Evolutionary conservation across 2,329 filamentous ascomycete genomes (phyloP), one percentile per base, ranked within the genome.

Genomic region (Tolypocladium capitatum): DNA sequence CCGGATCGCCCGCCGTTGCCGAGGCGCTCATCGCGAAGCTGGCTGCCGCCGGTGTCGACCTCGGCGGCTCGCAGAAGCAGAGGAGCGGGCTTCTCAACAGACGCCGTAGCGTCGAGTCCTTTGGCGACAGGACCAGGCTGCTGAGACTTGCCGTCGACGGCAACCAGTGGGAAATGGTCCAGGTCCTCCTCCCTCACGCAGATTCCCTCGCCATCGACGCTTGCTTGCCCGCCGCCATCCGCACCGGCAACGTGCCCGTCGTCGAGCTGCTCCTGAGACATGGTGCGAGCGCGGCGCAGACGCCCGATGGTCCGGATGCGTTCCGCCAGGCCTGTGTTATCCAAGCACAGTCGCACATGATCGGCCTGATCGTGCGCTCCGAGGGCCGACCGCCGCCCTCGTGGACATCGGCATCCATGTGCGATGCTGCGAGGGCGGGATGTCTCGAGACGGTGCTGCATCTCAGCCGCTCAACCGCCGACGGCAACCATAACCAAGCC

Each of bases 1-100:
- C 60, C 16, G 75, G 75, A 13, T 69, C 73, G 0, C 68, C 76
- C 0, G 76, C 72, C 9, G 70, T 80, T 5, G 76, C 74, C n/a
- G 73, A 79, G 55, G 73, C 72, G 0, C 65, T 80, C 24, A 69
- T 80, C 30, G 63, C 60, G 4, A 75, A 73, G 58, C 60, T 80
- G 32, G 63, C 67, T 33, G 59, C 64, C 1, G 69, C 66, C 1
- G 76, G 76, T 14, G 71, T 75, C 4, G 72, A 77, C 46, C 56
- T 79, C 14, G 72, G 74, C 46, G 66, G 73, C 14, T 63, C 60
- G 40, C 65, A 69, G 46, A 75, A 72, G 55, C 70, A 67, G 48
- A 74, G 72, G 46, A 66, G 68, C 2, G 66, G 68, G 38, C 56
- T 79, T 9, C 58, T 78, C 7, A 70, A 63, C 34, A 63, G 75